Conservation (phyloP, 148 eudicot genomes). For the Agrostemma githago region DNA sequence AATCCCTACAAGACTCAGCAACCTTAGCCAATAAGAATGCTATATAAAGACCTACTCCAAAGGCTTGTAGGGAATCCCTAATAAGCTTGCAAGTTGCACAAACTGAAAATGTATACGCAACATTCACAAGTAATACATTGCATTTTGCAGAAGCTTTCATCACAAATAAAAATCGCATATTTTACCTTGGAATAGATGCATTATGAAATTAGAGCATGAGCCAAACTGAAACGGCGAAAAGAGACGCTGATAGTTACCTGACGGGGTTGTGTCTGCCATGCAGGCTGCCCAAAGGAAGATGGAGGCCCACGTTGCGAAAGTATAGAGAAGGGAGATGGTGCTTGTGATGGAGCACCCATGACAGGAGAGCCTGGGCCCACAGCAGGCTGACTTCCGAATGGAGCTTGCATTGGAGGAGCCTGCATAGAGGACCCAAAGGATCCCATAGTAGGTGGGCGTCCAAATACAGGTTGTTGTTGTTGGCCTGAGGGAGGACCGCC, state of each 20-base stretch:
- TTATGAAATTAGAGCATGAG: not conserved
- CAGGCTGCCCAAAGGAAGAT: constrained; percentile 52
- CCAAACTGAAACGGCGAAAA: not conserved
- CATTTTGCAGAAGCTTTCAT: not conserved
- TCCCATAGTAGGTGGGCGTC: constrained; percentile 35
- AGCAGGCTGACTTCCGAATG: constrained; percentile 37
- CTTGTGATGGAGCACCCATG: constrained; percentile 26
- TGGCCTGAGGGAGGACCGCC: constrained; percentile 50
- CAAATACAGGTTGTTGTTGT: constrained; percentile 35
- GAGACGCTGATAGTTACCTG: constrained; percentile 39
- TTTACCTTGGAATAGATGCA: not conserved
- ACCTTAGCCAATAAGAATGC: not conserved
- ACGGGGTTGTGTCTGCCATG: constrained; percentile 62
- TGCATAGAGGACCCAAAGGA: constrained; percentile 40
- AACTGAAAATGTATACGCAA: not conserved
- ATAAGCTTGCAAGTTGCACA: not conserved
- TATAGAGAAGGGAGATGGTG: constrained; percentile 28
- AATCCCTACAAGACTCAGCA: not conserved
- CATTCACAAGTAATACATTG: not conserved
- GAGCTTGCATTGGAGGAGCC: constrained; percentile 41
- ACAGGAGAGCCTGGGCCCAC: constrained; percentile 32
- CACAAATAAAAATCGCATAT: not conserved
- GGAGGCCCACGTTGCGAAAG: constrained; percentile 10
- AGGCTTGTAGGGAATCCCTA: not conserved
- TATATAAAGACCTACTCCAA: not conserved